These are phyloP conservation scores for Xylariales sp. DNA, from an alignment of 2,329 filamentous ascomycete genomes.

Conservation along the genomic window DNA sequence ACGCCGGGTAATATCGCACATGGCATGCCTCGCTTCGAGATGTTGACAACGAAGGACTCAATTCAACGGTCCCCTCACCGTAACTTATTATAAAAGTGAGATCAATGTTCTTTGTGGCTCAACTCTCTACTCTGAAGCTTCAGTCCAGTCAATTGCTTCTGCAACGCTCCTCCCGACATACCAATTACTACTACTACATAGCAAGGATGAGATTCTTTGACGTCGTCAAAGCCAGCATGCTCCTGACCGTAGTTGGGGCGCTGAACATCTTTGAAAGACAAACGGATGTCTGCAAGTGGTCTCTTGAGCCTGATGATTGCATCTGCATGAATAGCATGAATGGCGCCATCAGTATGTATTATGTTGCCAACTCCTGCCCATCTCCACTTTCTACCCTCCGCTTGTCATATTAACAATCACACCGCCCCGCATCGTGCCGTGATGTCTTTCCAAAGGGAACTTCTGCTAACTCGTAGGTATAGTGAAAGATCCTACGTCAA, in stretches of 20 bases:
- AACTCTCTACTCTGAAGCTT: not conserved
- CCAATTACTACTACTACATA: not conserved
- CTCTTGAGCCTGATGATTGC: conserved; percentile 33
- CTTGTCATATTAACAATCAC: not conserved
- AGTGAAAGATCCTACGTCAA: conserved; percentile 32
- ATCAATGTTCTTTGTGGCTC: not conserved
- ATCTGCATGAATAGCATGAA: conserved; percentile 39
- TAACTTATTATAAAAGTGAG: conserved; percentile 11
- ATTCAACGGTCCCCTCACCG: not conserved
- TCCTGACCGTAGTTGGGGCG: conserved; percentile 6
- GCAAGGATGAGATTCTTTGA: conserved; percentile 19
- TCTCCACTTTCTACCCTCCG: not conserved
- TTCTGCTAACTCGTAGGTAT: not conserved
- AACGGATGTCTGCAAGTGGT: conserved; percentile 32
- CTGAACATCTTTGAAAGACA: conserved; percentile 35
- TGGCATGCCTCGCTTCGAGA: conserved; percentile 1
- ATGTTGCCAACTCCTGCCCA: not conserved
- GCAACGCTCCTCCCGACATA: not conserved
- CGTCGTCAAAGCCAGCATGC: conserved; percentile 6
- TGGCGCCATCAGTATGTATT: conserved; percentile 34
- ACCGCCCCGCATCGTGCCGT: not conserved
- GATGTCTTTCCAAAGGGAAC: not conserved
- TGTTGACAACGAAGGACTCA: not conserved
- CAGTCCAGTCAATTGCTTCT: not conserved
- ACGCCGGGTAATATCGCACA: conserved; percentile 30